A percentile compares a stretch with the other conserved stretches of the same genome.
Conservation (phyloP, 352 stramenopile species). For the Phytophthora capsici region DNA sequence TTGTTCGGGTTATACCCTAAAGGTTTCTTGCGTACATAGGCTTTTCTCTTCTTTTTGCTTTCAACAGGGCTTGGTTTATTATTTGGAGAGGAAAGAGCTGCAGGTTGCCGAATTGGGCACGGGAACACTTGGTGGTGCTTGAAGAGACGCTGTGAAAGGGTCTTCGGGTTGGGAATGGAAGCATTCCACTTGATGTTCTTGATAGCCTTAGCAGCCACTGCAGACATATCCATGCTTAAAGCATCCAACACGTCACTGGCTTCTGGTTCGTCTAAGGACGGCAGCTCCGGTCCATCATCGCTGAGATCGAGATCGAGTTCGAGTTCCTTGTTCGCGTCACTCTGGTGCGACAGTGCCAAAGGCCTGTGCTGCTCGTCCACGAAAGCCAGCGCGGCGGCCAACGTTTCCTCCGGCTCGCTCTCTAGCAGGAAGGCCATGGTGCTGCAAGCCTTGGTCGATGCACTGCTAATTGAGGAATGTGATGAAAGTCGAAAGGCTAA, state of each 20-base stretch:
- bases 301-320: background rate
- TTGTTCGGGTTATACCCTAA: conserved; percentile 51
- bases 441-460: background rate
- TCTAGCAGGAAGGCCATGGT: conserved; percentile 37
- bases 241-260: conserved; percentile 30
- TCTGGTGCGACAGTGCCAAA: background rate
- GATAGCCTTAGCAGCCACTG: conserved; percentile 11
- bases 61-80: background rate
- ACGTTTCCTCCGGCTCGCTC: conserved; percentile 32
- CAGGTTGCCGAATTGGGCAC: conserved; percentile 6
- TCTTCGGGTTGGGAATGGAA: conserved; percentile 4
- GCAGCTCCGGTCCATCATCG: conserved; percentile 11
- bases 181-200: conserved; percentile 12
- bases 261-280: conserved; percentile 26
- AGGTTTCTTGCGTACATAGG: conserved; percentile 38
- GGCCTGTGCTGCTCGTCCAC: conserved; percentile 31
- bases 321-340: background rate
- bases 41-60: conserved; percentile 18
- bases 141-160: conserved; percentile 19
- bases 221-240: conserved; percentile 23
- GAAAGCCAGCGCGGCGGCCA: conserved; percentile 34
- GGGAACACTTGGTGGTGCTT: conserved; percentile 25
- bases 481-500: background rate
- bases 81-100: background rate
- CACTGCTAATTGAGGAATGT: conserved; percentile 23